These are phyloP conservation scores for Tilletia walkeri DNA, from an alignment of 1,284 basidiomycete genomes.

Conservation along the genomic window DNA sequence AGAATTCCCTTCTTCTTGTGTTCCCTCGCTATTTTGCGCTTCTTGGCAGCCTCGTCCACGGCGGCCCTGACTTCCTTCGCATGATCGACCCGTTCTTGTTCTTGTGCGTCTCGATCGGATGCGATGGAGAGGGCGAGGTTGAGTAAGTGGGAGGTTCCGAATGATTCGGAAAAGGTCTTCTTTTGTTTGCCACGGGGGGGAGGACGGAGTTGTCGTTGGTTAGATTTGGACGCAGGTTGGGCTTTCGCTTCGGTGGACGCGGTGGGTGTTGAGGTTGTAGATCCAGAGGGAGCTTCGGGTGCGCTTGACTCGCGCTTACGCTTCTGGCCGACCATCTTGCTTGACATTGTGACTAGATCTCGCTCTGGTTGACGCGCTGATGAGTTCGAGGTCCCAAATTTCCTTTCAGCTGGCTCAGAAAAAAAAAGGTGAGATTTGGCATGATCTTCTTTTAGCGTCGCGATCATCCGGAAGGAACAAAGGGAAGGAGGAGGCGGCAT, in stretches of 20 bases:
- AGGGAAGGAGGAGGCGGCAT: too few relatives aligned
- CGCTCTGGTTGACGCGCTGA: neutral
- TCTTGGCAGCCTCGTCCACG: neutral
- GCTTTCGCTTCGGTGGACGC: neutral
- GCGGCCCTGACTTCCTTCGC: conserved; percentile 6
- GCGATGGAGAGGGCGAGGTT: conserved; percentile 13
- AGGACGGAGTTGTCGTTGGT: neutral
- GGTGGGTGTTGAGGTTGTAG: neutral
- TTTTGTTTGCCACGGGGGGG: conserved; percentile 5
- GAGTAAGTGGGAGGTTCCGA: conserved; percentile 1
- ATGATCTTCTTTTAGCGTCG: too few relatives aligned
- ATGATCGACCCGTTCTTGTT: neutral
- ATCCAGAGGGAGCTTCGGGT: neutral
- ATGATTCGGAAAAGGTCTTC: conserved; percentile 15
- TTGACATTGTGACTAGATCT: neutral
- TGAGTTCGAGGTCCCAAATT: too few relatives aligned
- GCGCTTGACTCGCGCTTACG: neutral
- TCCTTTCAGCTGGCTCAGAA: too few relatives aligned
- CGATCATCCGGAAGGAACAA: too few relatives aligned
- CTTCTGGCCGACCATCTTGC: neutral
- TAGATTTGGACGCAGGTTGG: neutral
- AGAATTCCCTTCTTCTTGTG: conserved; percentile 6
- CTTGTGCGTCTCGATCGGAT: neutral
- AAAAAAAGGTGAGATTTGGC: too few relatives aligned
- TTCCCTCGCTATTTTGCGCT: neutral